A percentile compares a stretch with the other conserved stretches of the same genome.
Evolutionary conservation across 257 asterid species (phyloP).

Genomic region (Solanum infundibuliforme): DNA sequence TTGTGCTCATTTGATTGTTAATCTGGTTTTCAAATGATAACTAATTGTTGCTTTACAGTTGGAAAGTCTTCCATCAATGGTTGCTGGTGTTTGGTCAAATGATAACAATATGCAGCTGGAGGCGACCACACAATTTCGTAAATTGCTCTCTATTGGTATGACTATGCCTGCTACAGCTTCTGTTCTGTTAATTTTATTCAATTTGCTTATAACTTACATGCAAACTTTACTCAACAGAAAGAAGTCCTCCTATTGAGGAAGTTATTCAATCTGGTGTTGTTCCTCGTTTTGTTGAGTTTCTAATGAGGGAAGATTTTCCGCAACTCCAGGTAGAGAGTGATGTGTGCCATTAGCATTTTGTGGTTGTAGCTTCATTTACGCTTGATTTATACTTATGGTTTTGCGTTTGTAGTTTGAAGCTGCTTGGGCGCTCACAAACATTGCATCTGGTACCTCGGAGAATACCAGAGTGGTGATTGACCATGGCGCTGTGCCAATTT

Average conservation of each 20-base stretch:
- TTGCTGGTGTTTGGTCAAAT: conserved; percentile 61
- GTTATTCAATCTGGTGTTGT: conserved; percentile 89
- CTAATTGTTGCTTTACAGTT: conserved; percentile 31
- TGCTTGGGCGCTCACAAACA: conserved; percentile 98
- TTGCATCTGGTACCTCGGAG: conserved; percentile 95
- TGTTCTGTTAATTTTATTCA: not conserved
- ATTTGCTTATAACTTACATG: not conserved
- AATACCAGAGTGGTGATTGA: conserved; percentile 82
- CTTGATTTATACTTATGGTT: not conserved
- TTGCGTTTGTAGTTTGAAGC: conserved; percentile 58
- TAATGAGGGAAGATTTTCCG: conserved; percentile 65
- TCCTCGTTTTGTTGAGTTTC: conserved; percentile 90
- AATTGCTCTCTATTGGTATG: conserved; percentile 77
- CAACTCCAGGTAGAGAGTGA: conserved; percentile 61
- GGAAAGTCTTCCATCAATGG: conserved; percentile 81
- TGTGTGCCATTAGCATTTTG: not conserved
- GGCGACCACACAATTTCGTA: conserved; percentile 72
- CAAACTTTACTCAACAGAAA: conserved; percentile 30
- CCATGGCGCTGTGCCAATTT: conserved; percentile 82
- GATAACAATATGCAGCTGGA: conserved; percentile 67
- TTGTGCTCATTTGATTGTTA: not conserved
- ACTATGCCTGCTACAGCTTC: not conserved
- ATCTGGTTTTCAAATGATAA: not conserved
- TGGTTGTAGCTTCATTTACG: not conserved
- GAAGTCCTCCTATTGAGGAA: conserved; percentile 93